A percentile compares a stretch with the other conserved stretches of the same genome.
These are phyloP conservation scores for Scytalidium lignicola DNA, from an alignment of 2,329 filamentous ascomycete species.

Conservation along the genomic window DNA sequence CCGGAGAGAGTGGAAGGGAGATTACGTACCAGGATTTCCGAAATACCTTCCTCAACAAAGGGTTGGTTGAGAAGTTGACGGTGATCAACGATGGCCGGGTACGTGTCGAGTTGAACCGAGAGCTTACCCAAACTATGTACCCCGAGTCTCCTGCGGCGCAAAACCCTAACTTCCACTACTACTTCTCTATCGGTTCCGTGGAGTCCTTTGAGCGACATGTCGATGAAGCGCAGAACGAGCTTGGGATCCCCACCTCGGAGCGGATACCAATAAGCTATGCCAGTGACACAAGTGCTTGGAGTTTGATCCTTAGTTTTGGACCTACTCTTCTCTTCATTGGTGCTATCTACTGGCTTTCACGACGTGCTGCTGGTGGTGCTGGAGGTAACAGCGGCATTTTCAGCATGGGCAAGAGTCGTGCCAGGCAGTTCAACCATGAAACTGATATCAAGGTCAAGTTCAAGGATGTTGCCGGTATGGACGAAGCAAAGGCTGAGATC, in stretches of 20 bases:
- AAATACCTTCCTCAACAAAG: constrained; percentile 91
- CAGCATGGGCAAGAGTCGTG: constrained; percentile 90
- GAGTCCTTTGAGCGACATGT: constrained; percentile 88
- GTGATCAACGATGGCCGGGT: constrained; percentile 75
- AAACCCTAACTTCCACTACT: constrained; percentile 72
- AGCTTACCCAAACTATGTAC: constrained; percentile 66
- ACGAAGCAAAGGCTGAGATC: constrained; percentile 96
- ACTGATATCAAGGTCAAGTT: constrained; percentile 96
- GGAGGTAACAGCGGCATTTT: constrained; percentile 76
- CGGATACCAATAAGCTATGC: constrained; percentile 90
- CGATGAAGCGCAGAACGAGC: constrained; percentile 80
- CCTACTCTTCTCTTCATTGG: constrained; percentile 85
- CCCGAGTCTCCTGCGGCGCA: constrained; percentile 64
- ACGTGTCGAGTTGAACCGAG: constrained; percentile 72
- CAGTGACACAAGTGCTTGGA: constrained; percentile 66
- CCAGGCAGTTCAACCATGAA: constrained; percentile 97
- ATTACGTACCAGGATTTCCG: constrained; percentile 98
- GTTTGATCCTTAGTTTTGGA: constrained; percentile 70
- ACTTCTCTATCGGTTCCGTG: constrained; percentile 92
- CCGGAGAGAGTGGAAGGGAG: constrained; percentile 63
- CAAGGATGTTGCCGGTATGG: constrained; percentile 92
- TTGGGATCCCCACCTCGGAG: constrained; percentile 80
- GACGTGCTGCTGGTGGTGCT: constrained; percentile 65
- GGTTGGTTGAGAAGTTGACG: constrained; percentile 85
- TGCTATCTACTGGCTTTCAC: constrained; percentile 72